Conservation (phyloP, 805 yeast species). For the Yamadazyma philogaea region DNA sequence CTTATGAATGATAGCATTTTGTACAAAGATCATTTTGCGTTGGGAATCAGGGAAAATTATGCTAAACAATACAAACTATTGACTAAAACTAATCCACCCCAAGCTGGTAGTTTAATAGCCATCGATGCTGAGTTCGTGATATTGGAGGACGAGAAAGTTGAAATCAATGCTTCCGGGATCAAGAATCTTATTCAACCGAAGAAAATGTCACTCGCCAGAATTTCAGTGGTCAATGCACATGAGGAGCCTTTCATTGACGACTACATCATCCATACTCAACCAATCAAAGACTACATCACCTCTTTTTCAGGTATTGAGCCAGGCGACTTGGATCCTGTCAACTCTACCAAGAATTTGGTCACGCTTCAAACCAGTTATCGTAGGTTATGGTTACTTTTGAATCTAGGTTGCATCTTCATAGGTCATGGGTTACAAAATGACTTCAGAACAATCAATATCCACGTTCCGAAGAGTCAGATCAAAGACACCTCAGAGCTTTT, state of each 20-base stretch:
- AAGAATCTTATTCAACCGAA: slow-evolving; percentile 72
- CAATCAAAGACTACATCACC: slow-evolving; percentile 82
- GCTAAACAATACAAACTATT: slow-evolving; percentile 66
- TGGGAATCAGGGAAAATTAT: slow-evolving; percentile 56
- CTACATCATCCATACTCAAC: slow-evolving; percentile 70
- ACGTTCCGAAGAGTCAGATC: slow-evolving; percentile 81
- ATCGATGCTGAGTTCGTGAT: slow-evolving; percentile 96
- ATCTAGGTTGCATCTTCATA: slow-evolving; percentile 85
- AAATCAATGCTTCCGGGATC: slow-evolving; percentile 69
- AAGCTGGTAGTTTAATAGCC: slow-evolving; percentile 75
- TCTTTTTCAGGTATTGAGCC: slow-evolving; percentile 90
- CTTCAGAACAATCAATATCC: slow-evolving; percentile 87
- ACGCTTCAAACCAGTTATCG: slow-evolving; percentile 81
- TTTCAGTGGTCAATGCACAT: slow-evolving; percentile 78
- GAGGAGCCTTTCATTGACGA: slow-evolving; percentile 86
- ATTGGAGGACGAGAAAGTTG: slow-evolving; percentile 72
- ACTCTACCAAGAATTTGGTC: slow-evolving; percentile 67
- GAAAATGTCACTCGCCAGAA: slow-evolving; percentile 75
- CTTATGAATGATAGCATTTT: slow-evolving; percentile 59
- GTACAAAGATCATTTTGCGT: slow-evolving; percentile 72
- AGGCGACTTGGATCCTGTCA: slow-evolving; percentile 77
- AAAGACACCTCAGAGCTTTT: slow-evolving; percentile 84
- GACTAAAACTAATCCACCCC: slow-evolving; percentile 67
- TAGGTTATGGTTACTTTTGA: slow-evolving; percentile 83
- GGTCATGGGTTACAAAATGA: slow-evolving; percentile 94